Evolutionary conservation across 805 yeast genomes (phyloP).

Genomic region (Teunomyces tritomae): DNA sequence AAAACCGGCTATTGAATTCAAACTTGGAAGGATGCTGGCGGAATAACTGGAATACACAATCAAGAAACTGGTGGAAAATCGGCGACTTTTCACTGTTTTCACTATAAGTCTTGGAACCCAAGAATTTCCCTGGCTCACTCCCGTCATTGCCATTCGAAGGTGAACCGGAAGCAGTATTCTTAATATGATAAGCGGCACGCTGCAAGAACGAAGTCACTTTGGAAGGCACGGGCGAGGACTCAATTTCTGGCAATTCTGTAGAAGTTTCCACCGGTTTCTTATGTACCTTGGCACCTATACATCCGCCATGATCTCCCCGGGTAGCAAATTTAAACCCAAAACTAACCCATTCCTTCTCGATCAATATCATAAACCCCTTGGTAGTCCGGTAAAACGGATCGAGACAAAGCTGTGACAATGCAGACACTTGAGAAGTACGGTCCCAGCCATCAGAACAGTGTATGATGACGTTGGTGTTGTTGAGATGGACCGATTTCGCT

Average conservation of each 20-base stretch:
- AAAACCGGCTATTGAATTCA: conserved; percentile 85
- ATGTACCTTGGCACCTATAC: conserved; percentile 36
- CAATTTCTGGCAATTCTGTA: conserved; percentile 5
- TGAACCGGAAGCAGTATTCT: conserved; percentile 32
- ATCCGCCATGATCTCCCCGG: conserved; percentile 72
- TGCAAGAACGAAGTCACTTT: conserved; percentile 37
- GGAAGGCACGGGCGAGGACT: conserved; percentile 7
- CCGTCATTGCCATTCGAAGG: conserved; percentile 13
- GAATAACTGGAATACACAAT: conserved; percentile 77
- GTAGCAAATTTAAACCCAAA: conserved; percentile 91
- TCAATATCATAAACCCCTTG: conserved; percentile 78
- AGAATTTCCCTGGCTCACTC: conserved; percentile 14
- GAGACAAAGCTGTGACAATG: conserved; percentile 78
- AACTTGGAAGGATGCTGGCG: conserved; percentile 69
- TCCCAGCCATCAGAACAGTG: conserved; percentile 99
- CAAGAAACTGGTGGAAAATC: conserved; percentile 90
- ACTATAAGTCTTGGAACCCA: conserved; percentile 22
- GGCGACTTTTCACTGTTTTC: conserved; percentile 62
- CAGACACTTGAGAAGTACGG: conserved; percentile 84
- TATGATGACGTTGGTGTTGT: conserved; percentile 76
- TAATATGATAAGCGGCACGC: conserved; percentile 41
- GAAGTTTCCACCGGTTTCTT: conserved; percentile 12
- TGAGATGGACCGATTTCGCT: conserved; percentile 76
- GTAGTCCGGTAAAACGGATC: conserved; percentile 89
- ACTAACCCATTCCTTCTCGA: conserved; percentile 94